Percentiles rank a stretch among this genome's conserved stretches.
These are phyloP conservation scores for Penicillium sp. DNA, from an alignment of 2,329 filamentous ascomycete genomes.

Conservation along the genomic window DNA sequence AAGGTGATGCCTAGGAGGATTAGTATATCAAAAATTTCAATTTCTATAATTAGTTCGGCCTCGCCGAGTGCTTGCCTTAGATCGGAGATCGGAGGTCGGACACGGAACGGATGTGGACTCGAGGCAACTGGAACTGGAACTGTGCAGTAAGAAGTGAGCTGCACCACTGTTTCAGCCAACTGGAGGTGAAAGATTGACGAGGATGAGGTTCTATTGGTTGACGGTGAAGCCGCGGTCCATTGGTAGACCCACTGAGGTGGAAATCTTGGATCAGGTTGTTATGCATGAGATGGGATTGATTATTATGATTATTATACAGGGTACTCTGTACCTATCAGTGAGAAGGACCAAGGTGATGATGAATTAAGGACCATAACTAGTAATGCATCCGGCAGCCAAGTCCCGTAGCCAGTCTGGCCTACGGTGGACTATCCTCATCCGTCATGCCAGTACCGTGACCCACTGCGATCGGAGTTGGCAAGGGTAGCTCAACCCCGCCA, in stretches of 20 bases:
- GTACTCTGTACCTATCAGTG: too few species aligned
- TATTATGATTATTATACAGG: too few species aligned
- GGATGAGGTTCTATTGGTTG: not conserved
- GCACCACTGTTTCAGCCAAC: slow-evolving; percentile 1
- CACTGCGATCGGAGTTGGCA: not conserved
- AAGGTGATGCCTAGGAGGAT: too few species aligned
- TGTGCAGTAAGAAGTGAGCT: not conserved
- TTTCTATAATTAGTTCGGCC: too few species aligned
- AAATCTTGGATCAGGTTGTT: not conserved
- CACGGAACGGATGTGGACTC: not conserved
- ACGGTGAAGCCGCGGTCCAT: not conserved
- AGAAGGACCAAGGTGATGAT: too few species aligned
- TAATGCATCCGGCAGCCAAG: too few species aligned
- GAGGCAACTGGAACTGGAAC: not conserved
- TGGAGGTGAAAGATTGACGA: not conserved
- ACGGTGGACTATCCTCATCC: too few species aligned
- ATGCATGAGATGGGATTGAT: not conserved
- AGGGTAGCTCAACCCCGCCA: not conserved
- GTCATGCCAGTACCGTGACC: not conserved
- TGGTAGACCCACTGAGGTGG: not conserved
- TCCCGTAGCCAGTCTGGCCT: too few species aligned
- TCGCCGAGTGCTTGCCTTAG: not conserved
- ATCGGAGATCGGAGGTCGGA: not conserved
- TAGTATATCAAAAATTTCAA: too few species aligned
- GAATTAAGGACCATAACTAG: too few species aligned